Percentiles rank a stretch among this genome's conserved stretches.
Evolutionary conservation across 1,139 yeast species (phyloP).

Genomic region (Kurtzmaniella natalensis): DNA sequence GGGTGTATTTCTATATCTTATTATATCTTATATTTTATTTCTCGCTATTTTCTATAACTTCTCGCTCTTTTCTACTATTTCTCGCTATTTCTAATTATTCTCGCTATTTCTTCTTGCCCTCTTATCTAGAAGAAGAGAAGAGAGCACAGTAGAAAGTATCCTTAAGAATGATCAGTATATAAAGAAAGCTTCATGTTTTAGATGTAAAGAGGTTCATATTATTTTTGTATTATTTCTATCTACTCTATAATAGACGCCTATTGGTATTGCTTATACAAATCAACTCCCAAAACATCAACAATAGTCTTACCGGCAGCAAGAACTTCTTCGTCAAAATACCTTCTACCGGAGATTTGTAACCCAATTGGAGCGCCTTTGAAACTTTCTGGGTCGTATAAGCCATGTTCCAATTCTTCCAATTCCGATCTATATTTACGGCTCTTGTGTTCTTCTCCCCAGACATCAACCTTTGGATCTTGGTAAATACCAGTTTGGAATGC

Average conservation of each 20-base stretch:
- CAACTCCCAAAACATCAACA: slow-evolving; percentile 20
- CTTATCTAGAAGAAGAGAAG: too few relatives aligned
- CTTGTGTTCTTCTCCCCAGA: slow-evolving; percentile 31
- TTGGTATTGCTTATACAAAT: slow-evolving; percentile 13
- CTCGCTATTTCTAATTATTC: too few relatives aligned
- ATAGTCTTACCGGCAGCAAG: slow-evolving; percentile 37
- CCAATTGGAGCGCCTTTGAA: slow-evolving; percentile 40
- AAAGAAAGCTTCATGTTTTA: too few relatives aligned
- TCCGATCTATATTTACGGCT: slow-evolving; percentile 27
- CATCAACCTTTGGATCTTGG: slow-evolving; percentile 48
- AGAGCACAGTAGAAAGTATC: too few relatives aligned
- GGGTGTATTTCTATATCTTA: too few relatives aligned
- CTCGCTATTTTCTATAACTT: too few relatives aligned
- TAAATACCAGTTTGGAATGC: slow-evolving; percentile 57
- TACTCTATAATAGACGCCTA: not conserved
- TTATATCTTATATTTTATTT: too few relatives aligned
- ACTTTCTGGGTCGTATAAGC: slow-evolving; percentile 27
- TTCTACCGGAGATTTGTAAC: slow-evolving; percentile 36
- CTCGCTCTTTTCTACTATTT: too few relatives aligned
- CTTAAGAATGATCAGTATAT: too few relatives aligned
- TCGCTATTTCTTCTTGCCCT: too few relatives aligned
- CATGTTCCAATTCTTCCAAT: slow-evolving; percentile 41
- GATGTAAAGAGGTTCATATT: too few relatives aligned
- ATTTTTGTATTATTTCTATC: too few relatives aligned
- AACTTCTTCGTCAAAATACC: slow-evolving; percentile 40